A percentile compares a stretch with the other conserved stretches of the same genome.
Evolutionary conservation across 441 rosid species (phyloP).

Genomic region (Corymbia calophylla): DNA sequence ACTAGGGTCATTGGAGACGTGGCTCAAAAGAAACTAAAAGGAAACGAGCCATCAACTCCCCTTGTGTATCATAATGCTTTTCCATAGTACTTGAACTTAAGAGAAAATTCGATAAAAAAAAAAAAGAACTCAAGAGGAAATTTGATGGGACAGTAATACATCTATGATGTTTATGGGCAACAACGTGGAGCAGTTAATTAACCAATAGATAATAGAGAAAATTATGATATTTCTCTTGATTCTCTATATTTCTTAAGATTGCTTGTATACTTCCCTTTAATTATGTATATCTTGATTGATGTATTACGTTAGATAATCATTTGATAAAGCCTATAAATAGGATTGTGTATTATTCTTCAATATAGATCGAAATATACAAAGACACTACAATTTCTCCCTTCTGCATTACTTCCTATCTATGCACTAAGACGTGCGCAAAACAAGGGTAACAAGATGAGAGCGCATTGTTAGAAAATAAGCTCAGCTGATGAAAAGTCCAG

Average conservation of each 20-base stretch:
- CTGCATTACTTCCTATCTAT: neutral
- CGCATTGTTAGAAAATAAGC: neutral
- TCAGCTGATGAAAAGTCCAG: neutral
- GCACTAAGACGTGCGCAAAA: rapidly evolving
- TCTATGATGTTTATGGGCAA: neutral
- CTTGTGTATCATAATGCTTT: neutral
- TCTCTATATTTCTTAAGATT: neutral
- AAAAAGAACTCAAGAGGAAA: too few species aligned
- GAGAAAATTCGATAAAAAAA: neutral
- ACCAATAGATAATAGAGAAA: neutral
- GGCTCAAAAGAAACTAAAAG: neutral
- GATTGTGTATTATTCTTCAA: neutral
- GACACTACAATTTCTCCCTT: neutral
- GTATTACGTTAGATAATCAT: neutral
- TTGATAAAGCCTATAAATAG: neutral
- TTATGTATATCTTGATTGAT: neutral
- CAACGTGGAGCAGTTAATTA: neutral
- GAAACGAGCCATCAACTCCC: neutral
- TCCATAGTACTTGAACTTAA: neutral
- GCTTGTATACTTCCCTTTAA: too few species aligned
- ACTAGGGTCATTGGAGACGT: neutral
- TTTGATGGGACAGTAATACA: neutral
- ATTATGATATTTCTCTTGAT: neutral
- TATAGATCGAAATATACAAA: neutral
- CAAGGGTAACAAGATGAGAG: neutral